Evolutionary conservation across 1,139 yeast species (phyloP).

Genomic region (Protomyces macrosporus): DNA sequence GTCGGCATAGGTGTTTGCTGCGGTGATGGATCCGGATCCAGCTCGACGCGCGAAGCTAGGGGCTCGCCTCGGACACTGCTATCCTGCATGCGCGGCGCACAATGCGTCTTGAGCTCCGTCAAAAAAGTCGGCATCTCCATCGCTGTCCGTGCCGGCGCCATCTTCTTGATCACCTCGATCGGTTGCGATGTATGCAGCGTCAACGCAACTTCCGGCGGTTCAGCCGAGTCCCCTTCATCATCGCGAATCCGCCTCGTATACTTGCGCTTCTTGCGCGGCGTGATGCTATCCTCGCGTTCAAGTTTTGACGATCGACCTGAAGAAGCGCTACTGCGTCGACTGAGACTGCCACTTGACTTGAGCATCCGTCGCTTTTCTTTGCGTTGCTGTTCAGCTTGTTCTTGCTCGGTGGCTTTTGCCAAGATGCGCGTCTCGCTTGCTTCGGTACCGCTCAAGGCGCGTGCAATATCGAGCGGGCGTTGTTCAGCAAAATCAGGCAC

Average conservation of each 20-base stretch:
- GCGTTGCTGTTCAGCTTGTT: neutral
- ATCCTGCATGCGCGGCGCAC: neutral
- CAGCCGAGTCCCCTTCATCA: neutral
- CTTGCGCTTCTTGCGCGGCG: neutral
- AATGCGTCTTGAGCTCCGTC: neutral
- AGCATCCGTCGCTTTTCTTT: neutral
- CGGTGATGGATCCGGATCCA: too few species aligned
- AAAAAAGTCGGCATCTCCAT: neutral
- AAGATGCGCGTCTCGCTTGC: neutral
- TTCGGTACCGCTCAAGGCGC: neutral
- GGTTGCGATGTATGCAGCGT: neutral
- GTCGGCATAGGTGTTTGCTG: neutral
- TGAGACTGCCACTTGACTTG: neutral
- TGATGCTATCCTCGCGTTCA: neutral
- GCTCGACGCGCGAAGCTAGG: neutral
- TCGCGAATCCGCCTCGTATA: neutral
- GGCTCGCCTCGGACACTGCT: neutral
- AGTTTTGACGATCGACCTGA: neutral
- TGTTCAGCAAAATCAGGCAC: neutral
- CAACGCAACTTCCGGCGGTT: neutral
- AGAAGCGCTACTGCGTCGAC: neutral
- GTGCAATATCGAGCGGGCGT: slow-evolving; percentile 4
- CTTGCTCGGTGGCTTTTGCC: neutral
- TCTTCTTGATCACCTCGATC: neutral
- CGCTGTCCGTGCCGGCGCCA: neutral